Conservation (phyloP, 2,329 filamentous ascomycete genomes). For the Paraphaeosphaeria sporulosa region DNA sequence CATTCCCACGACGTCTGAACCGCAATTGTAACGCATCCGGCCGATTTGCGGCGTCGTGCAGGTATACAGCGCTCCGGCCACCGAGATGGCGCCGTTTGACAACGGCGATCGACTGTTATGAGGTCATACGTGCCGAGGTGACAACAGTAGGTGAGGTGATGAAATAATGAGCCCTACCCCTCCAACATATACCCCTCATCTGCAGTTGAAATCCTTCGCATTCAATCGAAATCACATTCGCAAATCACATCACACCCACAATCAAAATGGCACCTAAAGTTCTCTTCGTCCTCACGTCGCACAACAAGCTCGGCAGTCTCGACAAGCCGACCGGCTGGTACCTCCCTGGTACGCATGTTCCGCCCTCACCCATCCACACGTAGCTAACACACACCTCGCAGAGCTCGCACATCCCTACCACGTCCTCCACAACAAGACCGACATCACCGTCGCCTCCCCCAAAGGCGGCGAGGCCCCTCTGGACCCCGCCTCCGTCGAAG, state of each 20-base stretch:
- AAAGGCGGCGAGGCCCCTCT: constrained; percentile 49
- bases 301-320: constrained; percentile 54
- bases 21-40: not conserved
- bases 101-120: not conserved
- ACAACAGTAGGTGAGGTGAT: not conserved
- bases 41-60: not conserved
- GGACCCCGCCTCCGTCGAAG: constrained; percentile 46
- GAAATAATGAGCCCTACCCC: not conserved
- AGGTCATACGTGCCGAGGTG: not conserved
- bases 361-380: not conserved
- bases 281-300: constrained; percentile 75
- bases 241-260: constrained; percentile 8
- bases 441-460: constrained; percentile 51
- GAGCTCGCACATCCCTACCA: constrained; percentile 50
- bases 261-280: constrained; percentile 59
- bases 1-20: not conserved
- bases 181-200: not conserved
- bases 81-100: not conserved
- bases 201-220: not conserved
- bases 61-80: not conserved
- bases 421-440: constrained; percentile 45
- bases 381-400: not conserved
- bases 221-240: not conserved
- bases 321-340: constrained; percentile 73
- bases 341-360: constrained; percentile 48